These are phyloP conservation scores for Raphanus hybrid DNA, from an alignment of 441 rosid genomes.

Conservation along the genomic window DNA sequence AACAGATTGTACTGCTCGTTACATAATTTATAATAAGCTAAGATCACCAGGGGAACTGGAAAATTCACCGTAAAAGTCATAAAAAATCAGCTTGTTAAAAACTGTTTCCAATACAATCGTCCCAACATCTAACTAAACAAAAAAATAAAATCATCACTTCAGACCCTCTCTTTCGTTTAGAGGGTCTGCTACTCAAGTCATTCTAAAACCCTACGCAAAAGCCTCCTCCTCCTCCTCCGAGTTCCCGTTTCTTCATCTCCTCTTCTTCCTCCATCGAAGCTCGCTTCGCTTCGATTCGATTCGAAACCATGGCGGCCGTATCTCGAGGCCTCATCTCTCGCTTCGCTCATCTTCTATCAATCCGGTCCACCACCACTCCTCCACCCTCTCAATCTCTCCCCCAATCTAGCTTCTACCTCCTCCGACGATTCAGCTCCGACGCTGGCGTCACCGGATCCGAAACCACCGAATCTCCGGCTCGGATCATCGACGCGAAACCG, in stretches of 20 bases:
- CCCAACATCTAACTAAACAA: too few species aligned
- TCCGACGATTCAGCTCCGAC: slow-evolving; percentile 52
- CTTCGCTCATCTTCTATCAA: slow-evolving; percentile 49
- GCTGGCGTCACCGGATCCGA: slow-evolving; percentile 46
- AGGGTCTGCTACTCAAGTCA: not conserved
- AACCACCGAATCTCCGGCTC: slow-evolving; percentile 35
- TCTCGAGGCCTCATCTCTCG: slow-evolving; percentile 76
- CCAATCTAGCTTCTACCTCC: slow-evolving; percentile 29
- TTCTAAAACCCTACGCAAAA: slow-evolving; percentile 45
- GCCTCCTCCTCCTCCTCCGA: slow-evolving; percentile 14
- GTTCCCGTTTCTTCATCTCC: slow-evolving; percentile 31
- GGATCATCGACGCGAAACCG: slow-evolving; percentile 66
- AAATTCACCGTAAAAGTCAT: too few species aligned
- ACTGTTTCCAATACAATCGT: too few species aligned
- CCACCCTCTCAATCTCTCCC: slow-evolving; percentile 8
- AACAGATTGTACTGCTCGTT: too few species aligned
- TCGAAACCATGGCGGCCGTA: slow-evolving; percentile 60
- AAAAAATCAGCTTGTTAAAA: too few species aligned
- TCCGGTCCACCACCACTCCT: slow-evolving; percentile 28
- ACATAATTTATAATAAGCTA: too few species aligned
- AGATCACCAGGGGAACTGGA: too few species aligned
- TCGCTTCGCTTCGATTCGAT: slow-evolving; percentile 15
- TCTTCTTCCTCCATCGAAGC: not conserved
- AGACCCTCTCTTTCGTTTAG: not conserved
- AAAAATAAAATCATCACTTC: not conserved